These are phyloP conservation scores for Pharnaceum exiguum DNA, from an alignment of 148 eudicot species.

Conservation along the genomic window DNA sequence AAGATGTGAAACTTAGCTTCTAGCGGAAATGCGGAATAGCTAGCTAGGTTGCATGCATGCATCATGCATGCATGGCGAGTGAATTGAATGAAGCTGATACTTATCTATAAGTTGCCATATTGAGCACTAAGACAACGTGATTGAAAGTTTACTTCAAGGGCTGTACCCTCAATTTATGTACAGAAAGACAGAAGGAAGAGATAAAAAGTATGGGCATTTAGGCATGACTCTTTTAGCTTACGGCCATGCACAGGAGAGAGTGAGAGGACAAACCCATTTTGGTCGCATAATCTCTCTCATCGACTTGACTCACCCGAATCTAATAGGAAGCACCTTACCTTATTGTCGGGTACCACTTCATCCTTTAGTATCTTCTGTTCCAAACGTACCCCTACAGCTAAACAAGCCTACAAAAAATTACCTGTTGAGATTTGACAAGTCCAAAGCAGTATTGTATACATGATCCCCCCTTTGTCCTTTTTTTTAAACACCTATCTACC, in stretches of 20 bases:
- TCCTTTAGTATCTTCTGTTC: not conserved
- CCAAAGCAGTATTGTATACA: not conserved
- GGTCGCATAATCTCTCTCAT: conserved; percentile 15
- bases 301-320: conserved; percentile 2
- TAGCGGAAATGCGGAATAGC: no score
- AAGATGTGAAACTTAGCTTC: no score
- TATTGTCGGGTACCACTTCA: conserved; percentile 15
- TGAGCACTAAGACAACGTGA: conserved; percentile 7
- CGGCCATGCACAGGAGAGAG: no score
- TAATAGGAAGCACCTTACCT: conserved; percentile 14
- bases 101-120: conserved; percentile 1
- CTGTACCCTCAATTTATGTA: not conserved
- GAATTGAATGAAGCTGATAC: no score
- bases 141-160: conserved; percentile 16
- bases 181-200: conserved; percentile 6
- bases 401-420: not conserved
- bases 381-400: conserved; percentile 9
- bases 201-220: conserved; percentile 19
- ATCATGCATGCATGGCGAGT: no score
- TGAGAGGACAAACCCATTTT: conserved; percentile 1
- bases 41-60: no score
- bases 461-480: no score
- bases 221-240: not conserved
- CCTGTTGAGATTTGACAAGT: conserved; percentile 17
- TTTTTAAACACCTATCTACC: no score